Conservation (phyloP, 2,329 filamentous ascomycete species). For the Zymoseptoria ardabiliae region DNA sequence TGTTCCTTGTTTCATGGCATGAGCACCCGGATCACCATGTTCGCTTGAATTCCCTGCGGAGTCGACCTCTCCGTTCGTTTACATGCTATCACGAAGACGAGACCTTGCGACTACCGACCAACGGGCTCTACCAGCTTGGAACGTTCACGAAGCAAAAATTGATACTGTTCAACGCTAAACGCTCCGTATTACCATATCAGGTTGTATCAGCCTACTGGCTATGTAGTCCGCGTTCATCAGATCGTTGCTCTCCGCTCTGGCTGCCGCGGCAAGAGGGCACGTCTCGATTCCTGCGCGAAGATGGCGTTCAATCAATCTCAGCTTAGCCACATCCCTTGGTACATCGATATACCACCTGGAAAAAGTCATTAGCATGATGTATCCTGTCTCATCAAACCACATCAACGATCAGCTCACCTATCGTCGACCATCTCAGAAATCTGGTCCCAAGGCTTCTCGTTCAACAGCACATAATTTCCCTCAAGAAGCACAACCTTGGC, state of each 20-base stretch:
- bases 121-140: not conserved
- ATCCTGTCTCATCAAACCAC: not conserved
- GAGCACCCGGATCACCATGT: too few species aligned
- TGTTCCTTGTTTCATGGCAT: not conserved
- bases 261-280: not conserved
- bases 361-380: not conserved
- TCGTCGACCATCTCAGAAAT: not conserved
- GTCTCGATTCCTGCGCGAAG: slow-evolving; percentile 2
- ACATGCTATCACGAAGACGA: too few species aligned
- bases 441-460: not conserved
- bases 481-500: not conserved
- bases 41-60: too few species aligned
- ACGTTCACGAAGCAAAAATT: not conserved
- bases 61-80: too few species aligned
- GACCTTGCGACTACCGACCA: too few species aligned
- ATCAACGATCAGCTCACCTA: not conserved
- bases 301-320: not conserved
- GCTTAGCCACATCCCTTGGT: slow-evolving; percentile 2
- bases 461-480: not conserved
- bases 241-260: slow-evolving; percentile 1
- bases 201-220: not conserved
- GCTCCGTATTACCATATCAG: not conserved
- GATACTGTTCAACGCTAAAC: not conserved
- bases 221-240: slow-evolving; percentile 1
- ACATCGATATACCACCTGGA: not conserved